Conservation (phyloP, 129 eudicot species). For the Deinandra increscens region DNA sequence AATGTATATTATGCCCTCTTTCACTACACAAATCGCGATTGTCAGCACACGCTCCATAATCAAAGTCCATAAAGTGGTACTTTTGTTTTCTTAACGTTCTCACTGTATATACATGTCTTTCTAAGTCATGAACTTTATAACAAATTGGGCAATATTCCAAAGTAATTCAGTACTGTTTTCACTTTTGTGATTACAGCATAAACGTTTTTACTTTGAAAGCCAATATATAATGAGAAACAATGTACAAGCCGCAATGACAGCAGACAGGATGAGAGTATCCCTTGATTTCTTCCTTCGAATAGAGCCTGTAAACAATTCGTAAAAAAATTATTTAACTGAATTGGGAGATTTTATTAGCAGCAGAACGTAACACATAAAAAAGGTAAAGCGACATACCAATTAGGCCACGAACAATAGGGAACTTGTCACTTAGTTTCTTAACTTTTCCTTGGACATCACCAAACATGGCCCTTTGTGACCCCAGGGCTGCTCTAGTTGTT, state of each 20-base stretch:
- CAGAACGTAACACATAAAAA: background rate
- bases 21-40: background rate
- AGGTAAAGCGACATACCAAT: slow-evolving; percentile 43
- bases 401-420: slow-evolving; percentile 86
- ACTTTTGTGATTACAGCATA: slow-evolving; percentile 5
- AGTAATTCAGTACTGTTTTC: slow-evolving; percentile 7
- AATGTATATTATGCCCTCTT: background rate
- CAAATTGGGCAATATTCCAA: slow-evolving; percentile 26
- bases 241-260: slow-evolving; percentile 91
- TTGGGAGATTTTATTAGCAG: background rate
- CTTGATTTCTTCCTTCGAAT: slow-evolving; percentile 82
- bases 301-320: slow-evolving; percentile 50
- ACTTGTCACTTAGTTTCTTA: slow-evolving; percentile 80
- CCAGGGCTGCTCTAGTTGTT: slow-evolving; percentile 69
- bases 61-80: background rate
- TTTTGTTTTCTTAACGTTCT: background rate
- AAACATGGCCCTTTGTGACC: slow-evolving; percentile 82
- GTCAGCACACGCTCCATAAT: background rate
- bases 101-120: background rate
- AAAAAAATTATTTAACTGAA: background rate
- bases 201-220: slow-evolving; percentile 70
- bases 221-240: slow-evolving; percentile 84
- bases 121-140: slow-evolving; percentile 13
- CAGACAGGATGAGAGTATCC: slow-evolving; percentile 85
- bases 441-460: slow-evolving; percentile 96